These are phyloP conservation scores for Candida awuae DNA, from an alignment of 805 yeast species.

Conservation along the genomic window DNA sequence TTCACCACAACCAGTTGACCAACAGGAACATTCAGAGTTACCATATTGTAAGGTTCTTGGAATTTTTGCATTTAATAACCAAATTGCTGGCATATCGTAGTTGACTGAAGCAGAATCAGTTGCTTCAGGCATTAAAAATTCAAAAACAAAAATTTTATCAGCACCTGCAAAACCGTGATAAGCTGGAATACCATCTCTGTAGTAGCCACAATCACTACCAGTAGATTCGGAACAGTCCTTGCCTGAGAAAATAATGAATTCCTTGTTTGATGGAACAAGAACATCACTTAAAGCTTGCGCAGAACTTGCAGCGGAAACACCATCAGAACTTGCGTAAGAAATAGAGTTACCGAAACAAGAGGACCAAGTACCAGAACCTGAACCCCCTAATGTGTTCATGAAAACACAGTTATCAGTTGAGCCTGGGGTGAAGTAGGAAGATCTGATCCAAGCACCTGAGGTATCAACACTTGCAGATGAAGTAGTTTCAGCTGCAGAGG, in stretches of 20 bases:
- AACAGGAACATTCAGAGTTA: slow-evolving; percentile 78
- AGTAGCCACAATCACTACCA: slow-evolving; percentile 68
- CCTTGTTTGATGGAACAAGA: slow-evolving; percentile 63
- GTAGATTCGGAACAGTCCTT: slow-evolving; percentile 43
- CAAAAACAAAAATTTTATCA: slow-evolving; percentile 81
- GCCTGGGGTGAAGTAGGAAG: slow-evolving; percentile 60
- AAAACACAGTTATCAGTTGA: slow-evolving; percentile 65
- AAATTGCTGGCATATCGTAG: slow-evolving; percentile 87
- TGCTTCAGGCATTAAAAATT: slow-evolving; percentile 82
- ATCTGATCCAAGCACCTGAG: slow-evolving; percentile 63
- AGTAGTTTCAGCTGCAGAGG: slow-evolving; percentile 20
- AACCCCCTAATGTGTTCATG: slow-evolving; percentile 84
- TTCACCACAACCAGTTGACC: slow-evolving; percentile 98
- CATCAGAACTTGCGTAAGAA: slow-evolving; percentile 75
- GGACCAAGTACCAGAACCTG: slow-evolving; percentile 85
- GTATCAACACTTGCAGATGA: slow-evolving; percentile 28
- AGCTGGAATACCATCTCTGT: slow-evolving; percentile 81
- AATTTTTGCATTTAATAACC: slow-evolving; percentile 66
- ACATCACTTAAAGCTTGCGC: slow-evolving; percentile 64
- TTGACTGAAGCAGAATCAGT: slow-evolving; percentile 31
- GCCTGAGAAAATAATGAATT: slow-evolving; percentile 77
- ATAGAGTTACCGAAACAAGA: slow-evolving; percentile 85
- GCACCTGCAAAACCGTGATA: slow-evolving; percentile 89
- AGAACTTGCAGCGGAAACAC: slow-evolving; percentile 60
- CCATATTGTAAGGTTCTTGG: slow-evolving; percentile 97